Evolutionary conservation across 2,329 filamentous ascomycete genomes (phyloP).

Genomic region (Arthrobotrys entomopaga): DNA sequence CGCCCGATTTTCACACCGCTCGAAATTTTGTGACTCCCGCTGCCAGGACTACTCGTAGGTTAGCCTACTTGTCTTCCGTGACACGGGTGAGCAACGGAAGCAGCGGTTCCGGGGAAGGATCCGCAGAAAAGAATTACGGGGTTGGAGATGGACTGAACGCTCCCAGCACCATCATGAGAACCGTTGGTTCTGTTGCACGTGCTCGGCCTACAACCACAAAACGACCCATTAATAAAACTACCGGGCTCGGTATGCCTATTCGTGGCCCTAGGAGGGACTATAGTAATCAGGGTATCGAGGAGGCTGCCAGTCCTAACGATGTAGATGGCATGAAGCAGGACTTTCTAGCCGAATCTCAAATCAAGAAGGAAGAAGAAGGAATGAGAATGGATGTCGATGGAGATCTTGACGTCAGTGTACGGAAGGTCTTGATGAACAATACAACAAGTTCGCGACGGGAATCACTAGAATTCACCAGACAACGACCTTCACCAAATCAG

Average conservation of each 20-base stretch:
- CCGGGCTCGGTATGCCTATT: conserved; percentile 54
- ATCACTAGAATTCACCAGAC: conserved; percentile 47
- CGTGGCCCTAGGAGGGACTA: conserved; percentile 47
- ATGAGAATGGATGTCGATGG: conserved; percentile 24
- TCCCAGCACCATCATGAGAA: conserved; percentile 43
- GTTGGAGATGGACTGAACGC: conserved; percentile 30
- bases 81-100: conserved; percentile 45
- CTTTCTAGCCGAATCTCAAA: conserved; percentile 43
- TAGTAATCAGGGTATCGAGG: conserved; percentile 30
- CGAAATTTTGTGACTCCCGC: conserved; percentile 51
- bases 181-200: conserved; percentile 47
- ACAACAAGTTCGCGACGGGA: conserved; percentile 15
- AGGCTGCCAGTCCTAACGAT: conserved; percentile 34
- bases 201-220: conserved; percentile 42
- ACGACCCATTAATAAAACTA: conserved; percentile 39
- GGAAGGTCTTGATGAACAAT: conserved; percentile 23
- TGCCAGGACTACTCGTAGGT: conserved; percentile 36
- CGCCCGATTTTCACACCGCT: conserved; percentile 42
- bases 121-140: conserved; percentile 49
- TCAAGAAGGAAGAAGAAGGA: conserved; percentile 36
- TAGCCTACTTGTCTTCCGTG: conserved; percentile 39
- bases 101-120: conserved; percentile 42
- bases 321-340: conserved; percentile 43
- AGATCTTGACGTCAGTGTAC: conserved; percentile 13
- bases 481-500: conserved; percentile 47